Evolutionary conservation across 441 rosid species (phyloP).

Genomic region (Lepidium campestre): DNA sequence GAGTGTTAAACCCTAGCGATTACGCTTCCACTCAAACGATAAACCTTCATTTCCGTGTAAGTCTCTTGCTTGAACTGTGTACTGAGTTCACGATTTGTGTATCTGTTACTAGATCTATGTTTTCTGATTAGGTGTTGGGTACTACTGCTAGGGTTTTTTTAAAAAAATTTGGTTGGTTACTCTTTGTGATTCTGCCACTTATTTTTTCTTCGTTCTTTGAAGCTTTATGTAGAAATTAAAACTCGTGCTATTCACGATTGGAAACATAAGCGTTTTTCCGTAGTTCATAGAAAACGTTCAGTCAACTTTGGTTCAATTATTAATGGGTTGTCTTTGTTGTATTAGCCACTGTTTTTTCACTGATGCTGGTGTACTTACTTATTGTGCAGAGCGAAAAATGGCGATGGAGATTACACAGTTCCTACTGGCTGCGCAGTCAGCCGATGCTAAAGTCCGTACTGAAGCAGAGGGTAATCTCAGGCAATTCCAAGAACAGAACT

Average conservation of each 20-base stretch:
- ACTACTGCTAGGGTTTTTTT: background rate
- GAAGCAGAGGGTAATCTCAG: slow-evolving; percentile 67
- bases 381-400: slow-evolving; percentile 40
- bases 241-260: background rate
- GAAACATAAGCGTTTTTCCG: background rate
- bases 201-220: background rate
- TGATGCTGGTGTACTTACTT: background rate
- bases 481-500: slow-evolving; percentile 74
- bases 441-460: slow-evolving; percentile 60
- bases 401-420: slow-evolving; percentile 77
- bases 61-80: background rate
- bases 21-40: background rate
- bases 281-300: background rate
- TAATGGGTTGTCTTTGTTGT: background rate
- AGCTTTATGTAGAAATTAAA: background rate
- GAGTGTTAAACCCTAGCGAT: slow-evolving; percentile 16
- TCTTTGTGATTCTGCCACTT: background rate
- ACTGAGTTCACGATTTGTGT: background rate
- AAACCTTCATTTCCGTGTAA: slow-evolving; percentile 1
- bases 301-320: background rate
- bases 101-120: background rate
- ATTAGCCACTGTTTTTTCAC: background rate
- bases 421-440: slow-evolving; percentile 78
- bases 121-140: slow-evolving; percentile 10
- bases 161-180: background rate